Percentiles rank a stretch among this genome's conserved stretches.
These are phyloP conservation scores for Penicillium psychrosexuale DNA, from an alignment of 2,329 filamentous ascomycete genomes.

Conservation along the genomic window DNA sequence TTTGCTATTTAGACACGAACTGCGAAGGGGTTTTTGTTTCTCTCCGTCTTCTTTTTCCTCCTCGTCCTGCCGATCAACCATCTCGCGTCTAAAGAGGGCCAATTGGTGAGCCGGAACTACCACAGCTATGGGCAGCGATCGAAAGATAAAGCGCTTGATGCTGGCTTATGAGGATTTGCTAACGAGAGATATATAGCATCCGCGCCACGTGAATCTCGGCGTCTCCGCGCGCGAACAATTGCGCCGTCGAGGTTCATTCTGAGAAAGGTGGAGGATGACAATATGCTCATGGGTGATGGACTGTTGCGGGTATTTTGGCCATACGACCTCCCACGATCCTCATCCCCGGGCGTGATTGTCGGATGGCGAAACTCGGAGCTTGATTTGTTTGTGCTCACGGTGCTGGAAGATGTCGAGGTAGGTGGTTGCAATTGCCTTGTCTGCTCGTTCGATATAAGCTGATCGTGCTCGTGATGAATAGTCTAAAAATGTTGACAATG, in stretches of 20 bases:
- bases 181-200: slow-evolving; percentile 60
- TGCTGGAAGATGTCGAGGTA: slow-evolving; percentile 89
- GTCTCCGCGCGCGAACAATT: slow-evolving; percentile 95
- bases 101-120: slow-evolving; percentile 59
- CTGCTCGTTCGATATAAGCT: not conserved
- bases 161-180: not conserved
- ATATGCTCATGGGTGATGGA: slow-evolving; percentile 69
- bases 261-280: slow-evolving; percentile 52
- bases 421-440: slow-evolving; percentile 30
- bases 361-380: slow-evolving; percentile 92
- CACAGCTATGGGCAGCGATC: slow-evolving; percentile 1
- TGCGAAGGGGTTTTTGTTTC: slow-evolving; percentile 75
- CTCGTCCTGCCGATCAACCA: slow-evolving; percentile 80
- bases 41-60: slow-evolving; percentile 80
- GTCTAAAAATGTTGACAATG: slow-evolving; percentile 79
- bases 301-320: slow-evolving; percentile 99
- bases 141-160: not conserved
- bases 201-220: slow-evolving; percentile 70
- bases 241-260: slow-evolving; percentile 91
- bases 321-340: slow-evolving; percentile 71
- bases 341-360: slow-evolving; percentile 78
- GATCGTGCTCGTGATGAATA: slow-evolving; percentile 33
- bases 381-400: slow-evolving; percentile 84
- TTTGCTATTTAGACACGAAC: slow-evolving; percentile 64
- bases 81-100: slow-evolving; percentile 75